phyloP scores from a whole-genome alignment of 441 rosid genomes.

The Gossypium laxum region DNA sequence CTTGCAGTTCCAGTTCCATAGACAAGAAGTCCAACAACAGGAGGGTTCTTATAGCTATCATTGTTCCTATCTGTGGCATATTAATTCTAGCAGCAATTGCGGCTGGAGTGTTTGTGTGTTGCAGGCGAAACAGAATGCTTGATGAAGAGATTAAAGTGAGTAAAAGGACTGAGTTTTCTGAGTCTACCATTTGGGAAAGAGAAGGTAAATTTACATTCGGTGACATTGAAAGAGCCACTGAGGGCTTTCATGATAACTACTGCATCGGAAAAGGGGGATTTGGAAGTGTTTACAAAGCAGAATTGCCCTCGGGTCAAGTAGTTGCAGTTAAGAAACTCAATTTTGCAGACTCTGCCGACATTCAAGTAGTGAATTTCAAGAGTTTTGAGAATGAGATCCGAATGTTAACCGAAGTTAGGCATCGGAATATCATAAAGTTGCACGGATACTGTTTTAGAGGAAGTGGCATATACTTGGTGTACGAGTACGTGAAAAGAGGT shows the following conservation, averaged over 20 bases:
- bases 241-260: constrained; percentile 37
- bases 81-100: constrained; percentile 18
- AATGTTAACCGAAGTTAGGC: constrained; percentile 44
- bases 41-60: constrained; percentile 29
- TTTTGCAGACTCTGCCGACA: constrained; percentile 27
- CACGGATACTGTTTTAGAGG: constrained; percentile 43
- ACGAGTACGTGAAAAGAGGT: constrained; percentile 45
- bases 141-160: constrained; percentile 29
- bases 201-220: constrained; percentile 48
- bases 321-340: constrained; percentile 54
- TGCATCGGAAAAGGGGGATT: constrained; percentile 65
- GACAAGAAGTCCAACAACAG: constrained; percentile 23
- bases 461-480: constrained; percentile 45
- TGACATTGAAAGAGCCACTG: constrained; percentile 48
- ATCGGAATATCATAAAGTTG: constrained; percentile 55
- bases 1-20: constrained; percentile 20
- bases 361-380: constrained; percentile 28
- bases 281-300: constrained; percentile 55
- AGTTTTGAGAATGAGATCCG: constrained; percentile 56
- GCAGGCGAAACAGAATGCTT: constrained; percentile 10
- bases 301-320: constrained; percentile 31
- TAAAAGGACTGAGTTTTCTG: constrained; percentile 9
- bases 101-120: constrained; percentile 6
- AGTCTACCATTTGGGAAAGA: constrained; percentile 43
- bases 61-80: constrained; percentile 32